Evolutionary conservation across 2,329 filamentous ascomycete genomes (phyloP), one percentile per base, ranked within the genome.

Genomic region (Fonsecaea nubica): DNA sequence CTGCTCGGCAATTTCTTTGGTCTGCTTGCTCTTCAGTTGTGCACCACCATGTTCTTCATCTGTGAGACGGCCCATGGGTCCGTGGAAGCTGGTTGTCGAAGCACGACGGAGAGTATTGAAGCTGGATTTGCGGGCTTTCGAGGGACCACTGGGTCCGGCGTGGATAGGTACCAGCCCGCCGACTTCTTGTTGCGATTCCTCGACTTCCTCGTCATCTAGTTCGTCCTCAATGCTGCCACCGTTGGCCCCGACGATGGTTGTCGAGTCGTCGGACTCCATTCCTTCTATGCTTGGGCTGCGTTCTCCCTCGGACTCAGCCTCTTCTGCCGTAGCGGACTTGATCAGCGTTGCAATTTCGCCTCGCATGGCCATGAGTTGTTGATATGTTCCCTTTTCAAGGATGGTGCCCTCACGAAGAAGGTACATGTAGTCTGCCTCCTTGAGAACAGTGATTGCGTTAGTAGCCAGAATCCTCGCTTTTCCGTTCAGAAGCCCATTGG

Each of bases 381-480:
- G 88, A 77, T 95, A 98, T 0, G 93, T 97, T 45, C 95, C 95
- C 72, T 90, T 89, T 77, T 99, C 95, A 42, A 91, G 84, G 62
- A 98, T 89, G 67, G 88, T 89, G 59, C 93, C 92, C 58, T 96
- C 92, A 71, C 91, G 89, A 56, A 99, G 80, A 62, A 99, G 84
- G 58, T 88, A 90, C 74, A 99, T 94, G 77, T 90, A 95, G 77
- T 97, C 92, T 0, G 95, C 91, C 77, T 96, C 91, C 75, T 90
- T 89, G 36, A 99, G 83, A 4, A 99, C 92, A 5, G 93, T 89
- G 65, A 99, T 97, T 0, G 95, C 91, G 76, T 99, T 99, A 21
- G 95, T 99, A 9, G 95, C 93, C 58, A 99, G 84, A 62, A 99
- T 91, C 71, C 94, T 89, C 6, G 94, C 97, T 80, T 98, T 98